Conservation (phyloP, 2,329 filamentous ascomycete species). For the Atkinsonella hypoxylon region DNA sequence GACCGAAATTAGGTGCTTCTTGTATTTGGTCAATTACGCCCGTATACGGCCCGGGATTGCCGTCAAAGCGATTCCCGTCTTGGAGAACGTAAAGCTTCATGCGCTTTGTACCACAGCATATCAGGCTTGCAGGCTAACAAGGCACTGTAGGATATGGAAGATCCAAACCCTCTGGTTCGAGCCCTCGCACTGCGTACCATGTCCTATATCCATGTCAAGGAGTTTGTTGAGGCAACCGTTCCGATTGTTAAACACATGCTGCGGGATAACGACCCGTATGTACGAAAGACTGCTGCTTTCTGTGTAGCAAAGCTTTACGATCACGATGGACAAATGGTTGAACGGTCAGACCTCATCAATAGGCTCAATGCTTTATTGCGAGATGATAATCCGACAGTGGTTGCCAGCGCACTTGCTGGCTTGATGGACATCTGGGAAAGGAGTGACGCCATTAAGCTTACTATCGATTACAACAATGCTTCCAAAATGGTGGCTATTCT, state of each 20-base stretch:
- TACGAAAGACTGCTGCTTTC: slow-evolving; percentile 93
- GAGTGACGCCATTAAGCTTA: slow-evolving; percentile 93
- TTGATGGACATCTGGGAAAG: slow-evolving; percentile 98
- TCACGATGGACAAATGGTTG: slow-evolving; percentile 82
- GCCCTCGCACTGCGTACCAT: slow-evolving; percentile 89
- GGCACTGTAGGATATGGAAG: slow-evolving; percentile 67
- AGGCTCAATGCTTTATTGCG: slow-evolving; percentile 77
- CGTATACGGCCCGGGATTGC: slow-evolving; percentile 89
- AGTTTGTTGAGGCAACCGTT: slow-evolving; percentile 87
- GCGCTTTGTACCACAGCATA: neutral
- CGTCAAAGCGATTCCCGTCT: slow-evolving; percentile 77
- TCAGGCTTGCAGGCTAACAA: neutral
- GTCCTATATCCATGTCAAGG: slow-evolving; percentile 92
- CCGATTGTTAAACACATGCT: slow-evolving; percentile 73
- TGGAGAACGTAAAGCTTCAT: slow-evolving; percentile 54
- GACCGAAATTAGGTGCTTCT: slow-evolving; percentile 63
- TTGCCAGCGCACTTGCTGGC: slow-evolving; percentile 81
- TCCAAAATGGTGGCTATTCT: slow-evolving; percentile 97
- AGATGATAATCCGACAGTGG: slow-evolving; percentile 95
- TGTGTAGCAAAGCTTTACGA: slow-evolving; percentile 97
- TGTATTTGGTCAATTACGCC: slow-evolving; percentile 95
- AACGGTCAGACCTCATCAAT: slow-evolving; percentile 84
- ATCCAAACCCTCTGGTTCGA: slow-evolving; percentile 81
- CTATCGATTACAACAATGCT: slow-evolving; percentile 93
- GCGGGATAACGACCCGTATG: slow-evolving; percentile 82